These are phyloP conservation scores for Cordyceps militaris DNA, from an alignment of 2,329 filamentous ascomycete genomes.

Conservation along the genomic window DNA sequence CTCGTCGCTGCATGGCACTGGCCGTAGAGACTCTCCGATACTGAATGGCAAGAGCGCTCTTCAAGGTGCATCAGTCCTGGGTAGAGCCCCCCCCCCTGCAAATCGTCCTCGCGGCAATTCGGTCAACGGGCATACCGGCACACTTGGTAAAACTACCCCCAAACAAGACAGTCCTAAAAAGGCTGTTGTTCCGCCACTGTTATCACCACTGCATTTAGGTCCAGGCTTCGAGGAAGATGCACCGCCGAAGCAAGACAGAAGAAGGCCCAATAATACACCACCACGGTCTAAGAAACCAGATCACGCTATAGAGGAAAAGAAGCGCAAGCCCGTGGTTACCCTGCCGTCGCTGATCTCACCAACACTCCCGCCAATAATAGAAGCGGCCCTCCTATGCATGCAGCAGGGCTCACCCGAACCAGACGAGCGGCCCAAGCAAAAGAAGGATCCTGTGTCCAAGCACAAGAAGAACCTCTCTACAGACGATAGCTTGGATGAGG, in stretches of 20 bases:
- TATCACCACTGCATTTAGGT: slow-evolving; percentile 46
- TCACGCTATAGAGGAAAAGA: slow-evolving; percentile 27
- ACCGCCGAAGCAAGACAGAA: slow-evolving; percentile 21
- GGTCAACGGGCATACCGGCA: slow-evolving; percentile 34
- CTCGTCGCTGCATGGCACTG: slow-evolving; percentile 16
- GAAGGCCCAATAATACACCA: slow-evolving; percentile 17
- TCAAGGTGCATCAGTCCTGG: slow-evolving; percentile 23
- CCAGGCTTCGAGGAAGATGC: slow-evolving; percentile 33
- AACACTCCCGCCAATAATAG: slow-evolving; percentile 45
- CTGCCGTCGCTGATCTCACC: slow-evolving; percentile 49
- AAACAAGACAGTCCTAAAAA: slow-evolving; percentile 33
- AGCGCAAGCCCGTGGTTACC: slow-evolving; percentile 28
- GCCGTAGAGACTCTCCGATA: slow-evolving; percentile 25
- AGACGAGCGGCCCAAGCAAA: slow-evolving; percentile 7
- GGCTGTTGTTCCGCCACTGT: slow-evolving; percentile 40
- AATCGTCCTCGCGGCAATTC: slow-evolving; percentile 34
- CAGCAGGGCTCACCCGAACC: slow-evolving; percentile 11
- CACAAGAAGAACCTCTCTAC: slow-evolving; percentile 21
- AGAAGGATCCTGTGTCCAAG: slow-evolving; percentile 15
- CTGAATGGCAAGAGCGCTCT: slow-evolving; percentile 31
- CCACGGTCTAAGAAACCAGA: slow-evolving; percentile 20
- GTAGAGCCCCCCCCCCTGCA: slow-evolving; percentile 27
- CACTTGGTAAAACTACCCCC: slow-evolving; percentile 29
- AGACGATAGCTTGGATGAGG: slow-evolving; percentile 28
- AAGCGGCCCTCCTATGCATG: slow-evolving; percentile 36